A percentile compares a stretch with the other conserved stretches of the same genome.
Evolutionary conservation across 768 basidiomycete genomes (phyloP).

Genomic region (Mycena albidolilacea): DNA sequence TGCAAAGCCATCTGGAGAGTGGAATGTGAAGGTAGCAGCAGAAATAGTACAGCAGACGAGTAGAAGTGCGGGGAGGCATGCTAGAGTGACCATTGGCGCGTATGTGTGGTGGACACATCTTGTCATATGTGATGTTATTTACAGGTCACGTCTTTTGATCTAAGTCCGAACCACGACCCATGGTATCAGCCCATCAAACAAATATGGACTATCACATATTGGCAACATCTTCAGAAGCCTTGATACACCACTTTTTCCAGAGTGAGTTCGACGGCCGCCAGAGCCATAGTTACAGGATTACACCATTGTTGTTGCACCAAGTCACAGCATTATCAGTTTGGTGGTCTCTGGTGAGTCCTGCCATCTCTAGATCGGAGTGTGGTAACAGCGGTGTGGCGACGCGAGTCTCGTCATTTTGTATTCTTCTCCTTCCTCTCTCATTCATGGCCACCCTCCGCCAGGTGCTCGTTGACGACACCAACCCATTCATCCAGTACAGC

Average conservation of each 20-base stretch:
- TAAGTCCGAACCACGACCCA: not conserved
- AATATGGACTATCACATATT: not conserved
- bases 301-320: no score
- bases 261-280: no score
- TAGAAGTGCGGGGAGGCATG: not conserved
- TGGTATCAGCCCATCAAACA: not conserved
- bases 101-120: not conserved
- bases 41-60: not conserved
- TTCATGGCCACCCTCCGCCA: constrained; percentile 13
- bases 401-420: no score
- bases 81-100: not conserved
- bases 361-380: no score
- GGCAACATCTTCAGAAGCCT: no score
- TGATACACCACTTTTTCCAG: no score
- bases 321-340: no score
- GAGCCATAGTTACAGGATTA: no score
- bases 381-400: no score
- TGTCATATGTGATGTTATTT: not conserved
- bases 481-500: constrained; percentile 30
- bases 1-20: not conserved
- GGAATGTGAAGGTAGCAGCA: not conserved
- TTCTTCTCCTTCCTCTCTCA: not conserved
- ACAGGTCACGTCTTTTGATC: not conserved
- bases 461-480: constrained; percentile 32
- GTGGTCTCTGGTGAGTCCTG: no score